phyloP scores from a whole-genome alignment of 2,329 filamentous ascomycete genomes.

The Colletotrichum gigasporum region DNA sequence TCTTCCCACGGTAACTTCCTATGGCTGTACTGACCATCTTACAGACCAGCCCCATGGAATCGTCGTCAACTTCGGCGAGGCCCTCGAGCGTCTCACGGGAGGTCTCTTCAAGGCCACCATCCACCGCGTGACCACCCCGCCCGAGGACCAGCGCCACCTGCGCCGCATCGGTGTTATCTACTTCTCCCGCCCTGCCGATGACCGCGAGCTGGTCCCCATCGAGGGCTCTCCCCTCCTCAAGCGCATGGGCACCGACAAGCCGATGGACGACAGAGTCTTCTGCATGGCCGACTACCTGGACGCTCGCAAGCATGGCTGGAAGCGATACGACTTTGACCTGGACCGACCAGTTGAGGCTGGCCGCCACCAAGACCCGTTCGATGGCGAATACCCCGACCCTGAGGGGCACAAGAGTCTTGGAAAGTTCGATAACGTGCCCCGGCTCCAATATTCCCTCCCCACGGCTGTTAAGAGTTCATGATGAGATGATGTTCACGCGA shows the following conservation, averaged over 20 bases:
- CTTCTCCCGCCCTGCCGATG: conserved; percentile 48
- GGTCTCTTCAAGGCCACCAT: conserved; percentile 44
- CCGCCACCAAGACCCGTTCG: conserved; percentile 18
- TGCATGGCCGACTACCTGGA: conserved; percentile 41
- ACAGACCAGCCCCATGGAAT: conserved; percentile 44
- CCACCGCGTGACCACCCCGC: conserved; percentile 41
- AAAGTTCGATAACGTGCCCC: conserved; percentile 19
- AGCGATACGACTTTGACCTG: conserved; percentile 40
- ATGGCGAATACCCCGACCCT: conserved; percentile 19
- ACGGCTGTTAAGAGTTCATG: background rate
- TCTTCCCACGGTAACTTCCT: rapidly evolving
- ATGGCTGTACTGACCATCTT: background rate
- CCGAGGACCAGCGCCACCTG: conserved; percentile 45
- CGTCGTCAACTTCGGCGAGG: conserved; percentile 48
- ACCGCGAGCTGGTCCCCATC: conserved; percentile 46
- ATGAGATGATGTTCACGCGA: background rate
- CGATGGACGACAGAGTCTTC: conserved; percentile 39
- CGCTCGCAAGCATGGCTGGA: conserved; percentile 42
- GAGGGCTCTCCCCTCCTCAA: conserved; percentile 44
- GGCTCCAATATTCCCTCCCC: conserved; percentile 16
- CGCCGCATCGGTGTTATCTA: conserved; percentile 50
- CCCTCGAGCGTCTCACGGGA: conserved; percentile 41
- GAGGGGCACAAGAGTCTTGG: conserved; percentile 23
- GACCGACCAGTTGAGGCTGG: conserved; percentile 31
- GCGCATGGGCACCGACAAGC: conserved; percentile 38